Evolutionary conservation across 2,329 filamentous ascomycete species (phyloP), one percentile per base, ranked within the genome.

Genomic region (Mycosphaerella sp.): DNA sequence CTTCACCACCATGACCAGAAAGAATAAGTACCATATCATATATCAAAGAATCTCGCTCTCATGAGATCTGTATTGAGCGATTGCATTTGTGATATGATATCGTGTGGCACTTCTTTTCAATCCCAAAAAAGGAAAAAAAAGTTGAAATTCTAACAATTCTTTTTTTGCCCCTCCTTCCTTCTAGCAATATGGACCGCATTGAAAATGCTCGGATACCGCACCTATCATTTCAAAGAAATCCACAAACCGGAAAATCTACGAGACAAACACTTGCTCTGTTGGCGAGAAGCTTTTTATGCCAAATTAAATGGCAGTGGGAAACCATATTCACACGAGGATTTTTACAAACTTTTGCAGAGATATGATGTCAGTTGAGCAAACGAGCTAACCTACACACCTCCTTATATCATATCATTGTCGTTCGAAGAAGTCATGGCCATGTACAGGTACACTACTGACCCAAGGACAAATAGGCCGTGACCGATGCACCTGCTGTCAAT

Each of bases 191-290:
- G 53, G 48, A 51, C 44, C 14, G 48, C 53, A 2, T 21, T 55
- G 34, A 51, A 51, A n/a, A 41, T 31, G 8, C 45, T 55, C 10
- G 43, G 31, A n/a, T 55, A 55, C 39, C 47, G 34, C 9, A 42
- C 48, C 7, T 55, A 55, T 29, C 53, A 55, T 38, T 55, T 55
- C 53, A 51, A 51, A 38, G 53, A 51, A 44, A 41, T 51, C 23
- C 38, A 39, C 17, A 44, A 39, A 9, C 42, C 38, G 12, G 44
- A 43, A 1, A 55, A 51, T 21, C 23, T 55, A 17, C 40, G 32
- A 46, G 53, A 51, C 32, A 34, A 43, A 21, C 53, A 55, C 34
- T 43, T 55, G 9, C 17, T 51, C 23, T 55, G 53, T 38, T 51
- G 53, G 48, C 26, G 53, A 39, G 53, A 51, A 41, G 48, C 53